Conservation (phyloP, 768 basidiomycete genomes). For the Termitomyces sp. region DNA sequence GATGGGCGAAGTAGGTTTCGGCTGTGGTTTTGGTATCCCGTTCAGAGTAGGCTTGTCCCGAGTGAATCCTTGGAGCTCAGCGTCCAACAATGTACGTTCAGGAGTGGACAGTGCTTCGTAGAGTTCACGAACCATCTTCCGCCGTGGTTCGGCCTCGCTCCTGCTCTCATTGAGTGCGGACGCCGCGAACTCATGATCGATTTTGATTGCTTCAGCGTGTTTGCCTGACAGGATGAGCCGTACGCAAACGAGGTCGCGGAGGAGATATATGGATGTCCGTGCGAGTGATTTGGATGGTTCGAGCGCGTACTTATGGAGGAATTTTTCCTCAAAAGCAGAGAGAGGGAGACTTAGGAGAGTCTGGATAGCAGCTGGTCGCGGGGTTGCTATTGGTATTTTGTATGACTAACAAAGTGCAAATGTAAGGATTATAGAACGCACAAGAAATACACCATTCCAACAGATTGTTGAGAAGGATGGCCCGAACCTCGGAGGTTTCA, state of each 20-base stretch:
- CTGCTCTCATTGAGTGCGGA: slow-evolving; percentile 33
- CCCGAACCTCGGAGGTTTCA: slow-evolving; percentile 48
- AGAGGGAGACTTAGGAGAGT: slow-evolving; percentile 65
- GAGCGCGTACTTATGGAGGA: slow-evolving; percentile 53
- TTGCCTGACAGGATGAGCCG: slow-evolving; percentile 71
- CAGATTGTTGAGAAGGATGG: slow-evolving; percentile 51
- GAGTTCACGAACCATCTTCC: slow-evolving; percentile 66
- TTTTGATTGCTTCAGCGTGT: slow-evolving; percentile 67
- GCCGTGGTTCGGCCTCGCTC: slow-evolving; percentile 47
- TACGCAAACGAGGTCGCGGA: slow-evolving; percentile 77
- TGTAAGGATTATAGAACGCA: slow-evolving; percentile 30
- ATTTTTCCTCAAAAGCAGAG: slow-evolving; percentile 54
- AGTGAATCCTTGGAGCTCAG: slow-evolving; percentile 39
- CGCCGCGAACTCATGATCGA: slow-evolving; percentile 58
- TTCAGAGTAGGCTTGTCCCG: slow-evolving; percentile 4
- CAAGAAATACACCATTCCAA: slow-evolving; percentile 67
- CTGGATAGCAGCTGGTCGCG: slow-evolving; percentile 50
- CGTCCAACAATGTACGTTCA: slow-evolving; percentile 60
- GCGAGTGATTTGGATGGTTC: slow-evolving; percentile 46
- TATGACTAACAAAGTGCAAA: slow-evolving; percentile 2
- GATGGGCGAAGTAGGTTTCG: slow-evolving; percentile 1
- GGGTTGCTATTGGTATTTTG: slow-evolving; percentile 53
- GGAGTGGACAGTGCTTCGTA: slow-evolving; percentile 55
- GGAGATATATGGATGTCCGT: slow-evolving; percentile 41
- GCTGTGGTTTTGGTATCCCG: slow-evolving; percentile 7